Percentiles rank a stretch among this genome's conserved stretches.
phyloP scores from a whole-genome alignment of 331 rosid genomes.

The Saraca asoca region DNA sequence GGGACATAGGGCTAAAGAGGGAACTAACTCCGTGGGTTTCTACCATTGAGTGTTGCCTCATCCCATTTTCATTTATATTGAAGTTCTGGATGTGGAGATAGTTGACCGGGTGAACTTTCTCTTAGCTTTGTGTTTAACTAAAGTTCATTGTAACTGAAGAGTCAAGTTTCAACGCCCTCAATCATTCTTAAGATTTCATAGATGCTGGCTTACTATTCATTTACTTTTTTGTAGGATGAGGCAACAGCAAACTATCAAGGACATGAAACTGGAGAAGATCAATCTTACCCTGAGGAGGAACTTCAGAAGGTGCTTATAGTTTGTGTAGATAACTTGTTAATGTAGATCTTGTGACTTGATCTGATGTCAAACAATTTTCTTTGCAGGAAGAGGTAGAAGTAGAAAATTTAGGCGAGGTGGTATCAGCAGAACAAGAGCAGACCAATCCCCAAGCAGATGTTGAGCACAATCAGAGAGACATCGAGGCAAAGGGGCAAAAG shows the following conservation, averaged over 20 bases:
- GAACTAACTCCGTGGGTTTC: not conserved
- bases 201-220: not conserved
- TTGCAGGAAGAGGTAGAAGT: constrained; percentile 68
- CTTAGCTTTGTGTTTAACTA: too few species aligned
- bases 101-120: not conserved
- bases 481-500: constrained; percentile 72
- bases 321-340: constrained; percentile 8
- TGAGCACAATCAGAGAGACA: constrained; percentile 55
- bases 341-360: constrained; percentile 19
- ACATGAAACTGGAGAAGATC: constrained; percentile 59
- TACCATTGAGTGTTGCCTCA: not conserved
- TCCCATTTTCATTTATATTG: not conserved
- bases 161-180: too few species aligned
- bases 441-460: constrained; percentile 48
- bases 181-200: not conserved
- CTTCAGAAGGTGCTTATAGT: constrained; percentile 56
- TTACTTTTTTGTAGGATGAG: constrained; percentile 58
- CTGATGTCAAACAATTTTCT: constrained; percentile 15
- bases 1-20: not conserved
- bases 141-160: too few species aligned
- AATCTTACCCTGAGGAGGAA: constrained; percentile 54
- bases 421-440: constrained; percentile 55
- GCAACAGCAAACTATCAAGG: constrained; percentile 52
- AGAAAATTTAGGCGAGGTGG: constrained; percentile 49
- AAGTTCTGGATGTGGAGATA: not conserved